Conservation (phyloP, 2,329 filamentous ascomycete species). For the Clarireedia homoeocarpa region DNA sequence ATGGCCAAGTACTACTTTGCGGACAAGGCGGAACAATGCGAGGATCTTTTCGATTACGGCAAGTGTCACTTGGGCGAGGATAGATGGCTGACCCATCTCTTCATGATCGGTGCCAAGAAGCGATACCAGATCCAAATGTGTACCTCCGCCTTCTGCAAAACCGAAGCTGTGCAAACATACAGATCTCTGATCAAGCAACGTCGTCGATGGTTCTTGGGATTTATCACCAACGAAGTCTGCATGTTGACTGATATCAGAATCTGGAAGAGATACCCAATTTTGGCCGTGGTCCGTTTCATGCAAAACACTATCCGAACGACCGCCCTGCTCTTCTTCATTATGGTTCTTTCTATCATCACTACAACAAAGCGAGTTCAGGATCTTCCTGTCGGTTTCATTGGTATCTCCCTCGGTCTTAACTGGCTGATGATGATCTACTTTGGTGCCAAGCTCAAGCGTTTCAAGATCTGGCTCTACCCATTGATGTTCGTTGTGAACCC, state of each 20-base stretch:
- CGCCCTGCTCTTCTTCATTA: constrained; percentile 86
- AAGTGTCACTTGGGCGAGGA: constrained; percentile 95
- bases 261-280: constrained; percentile 83
- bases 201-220: constrained; percentile 91
- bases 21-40: constrained; percentile 90
- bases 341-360: constrained; percentile 78
- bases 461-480: constrained; percentile 92
- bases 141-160: constrained; percentile 96
- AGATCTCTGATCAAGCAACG: constrained; percentile 84
- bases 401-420: constrained; percentile 83
- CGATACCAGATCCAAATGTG: constrained; percentile 97
- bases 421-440: constrained; percentile 97
- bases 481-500: constrained; percentile 94
- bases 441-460: constrained; percentile 75
- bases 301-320: constrained; percentile 96
- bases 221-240: constrained; percentile 96
- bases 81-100: constrained; percentile 92
- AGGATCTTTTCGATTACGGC: constrained; percentile 92
- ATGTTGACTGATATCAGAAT: constrained; percentile 93
- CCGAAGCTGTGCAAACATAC: constrained; percentile 88
- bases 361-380: constrained; percentile 72
- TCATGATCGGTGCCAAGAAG: constrained; percentile 95
- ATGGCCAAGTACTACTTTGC: constrained; percentile 99
- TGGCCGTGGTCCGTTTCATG: constrained; percentile 83
- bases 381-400: constrained; percentile 88